Conservation (phyloP, 257 asterid species). For the Voacanga thouarsii region DNA sequence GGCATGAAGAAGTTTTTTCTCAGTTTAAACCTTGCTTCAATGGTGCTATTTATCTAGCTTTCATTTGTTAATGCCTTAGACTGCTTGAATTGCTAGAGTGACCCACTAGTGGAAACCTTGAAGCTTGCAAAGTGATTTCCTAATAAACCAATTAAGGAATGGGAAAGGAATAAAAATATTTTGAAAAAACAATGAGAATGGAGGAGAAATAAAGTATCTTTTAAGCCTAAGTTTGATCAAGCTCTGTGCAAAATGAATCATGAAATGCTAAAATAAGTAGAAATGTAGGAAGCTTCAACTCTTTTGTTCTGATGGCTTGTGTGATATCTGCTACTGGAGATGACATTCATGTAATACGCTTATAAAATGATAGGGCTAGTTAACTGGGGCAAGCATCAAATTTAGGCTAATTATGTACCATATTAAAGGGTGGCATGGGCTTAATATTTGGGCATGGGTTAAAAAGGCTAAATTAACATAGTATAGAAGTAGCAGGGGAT, state of each 20-base stretch:
- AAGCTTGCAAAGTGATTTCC: neutral
- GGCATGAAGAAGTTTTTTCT: neutral
- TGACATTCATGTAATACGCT: too few relatives aligned
- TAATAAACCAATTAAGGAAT: neutral
- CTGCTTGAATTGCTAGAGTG: neutral
- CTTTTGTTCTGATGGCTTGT: neutral
- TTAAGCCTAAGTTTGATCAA: neutral
- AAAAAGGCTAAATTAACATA: neutral
- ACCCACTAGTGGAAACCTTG: neutral
- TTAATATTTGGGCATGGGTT: slow-evolving; percentile 33
- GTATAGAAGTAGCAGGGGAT: neutral
- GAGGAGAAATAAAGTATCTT: neutral
- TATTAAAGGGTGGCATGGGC: slow-evolving; percentile 24
- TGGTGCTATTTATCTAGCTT: neutral
- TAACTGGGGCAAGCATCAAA: neutral
- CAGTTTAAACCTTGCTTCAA: neutral
- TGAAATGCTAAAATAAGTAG: neutral
- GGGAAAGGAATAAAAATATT: neutral
- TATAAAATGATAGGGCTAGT: neutral
- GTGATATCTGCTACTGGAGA: neutral
- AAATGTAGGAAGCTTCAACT: neutral
- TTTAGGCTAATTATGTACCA: neutral
- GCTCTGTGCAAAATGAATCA: neutral
- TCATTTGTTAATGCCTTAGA: neutral
- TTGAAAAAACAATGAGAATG: neutral